A percentile compares a stretch with the other conserved stretches of the same genome.
Evolutionary conservation across 2,329 filamentous ascomycete genomes (phyloP).

Genomic region (Coleophoma cylindrospora): DNA sequence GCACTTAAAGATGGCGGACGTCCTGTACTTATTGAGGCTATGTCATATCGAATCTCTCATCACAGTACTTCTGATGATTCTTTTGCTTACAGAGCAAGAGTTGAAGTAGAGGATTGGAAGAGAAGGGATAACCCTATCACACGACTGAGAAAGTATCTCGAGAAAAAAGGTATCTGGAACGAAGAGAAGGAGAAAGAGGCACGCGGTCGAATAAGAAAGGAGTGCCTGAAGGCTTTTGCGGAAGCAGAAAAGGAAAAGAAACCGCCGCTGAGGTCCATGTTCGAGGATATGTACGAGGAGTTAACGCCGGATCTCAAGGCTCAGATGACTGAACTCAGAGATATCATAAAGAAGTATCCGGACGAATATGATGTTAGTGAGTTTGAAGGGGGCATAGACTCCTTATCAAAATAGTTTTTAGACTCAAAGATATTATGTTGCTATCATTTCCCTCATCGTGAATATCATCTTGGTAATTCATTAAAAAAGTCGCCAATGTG

Average conservation of each 20-base stretch:
- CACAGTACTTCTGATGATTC: slow-evolving; percentile 97
- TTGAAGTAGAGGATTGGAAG: slow-evolving; percentile 96
- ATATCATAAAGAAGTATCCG: slow-evolving; percentile 80
- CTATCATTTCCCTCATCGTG: too few relatives aligned
- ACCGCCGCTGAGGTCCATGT: slow-evolving; percentile 66
- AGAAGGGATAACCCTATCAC: slow-evolving; percentile 84
- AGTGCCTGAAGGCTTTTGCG: slow-evolving; percentile 78
- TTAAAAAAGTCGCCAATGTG: too few relatives aligned
- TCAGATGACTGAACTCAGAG: slow-evolving; percentile 73
- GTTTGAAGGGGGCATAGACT: slow-evolving; percentile 62
- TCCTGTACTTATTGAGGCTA: slow-evolving; percentile 88
- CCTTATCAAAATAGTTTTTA: slow-evolving; percentile 3
- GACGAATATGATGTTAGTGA: slow-evolving; percentile 82
- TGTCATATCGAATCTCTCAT: slow-evolving; percentile 97
- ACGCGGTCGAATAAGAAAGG: slow-evolving; percentile 61
- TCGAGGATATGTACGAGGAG: slow-evolving; percentile 86
- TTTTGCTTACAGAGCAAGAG: slow-evolving; percentile 87
- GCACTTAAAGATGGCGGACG: slow-evolving; percentile 21
- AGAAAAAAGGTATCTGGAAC: slow-evolving; percentile 77
- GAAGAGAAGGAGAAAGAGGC: slow-evolving; percentile 75
- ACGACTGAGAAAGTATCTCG: slow-evolving; percentile 84
- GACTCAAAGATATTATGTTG: background rate
- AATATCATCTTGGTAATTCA: too few relatives aligned
- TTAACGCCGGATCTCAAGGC: slow-evolving; percentile 71
- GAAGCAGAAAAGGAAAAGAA: slow-evolving; percentile 80